Evolutionary conservation across 495 filamentous ascomycete species (phyloP).

Genomic region (Cercophora samala): DNA sequence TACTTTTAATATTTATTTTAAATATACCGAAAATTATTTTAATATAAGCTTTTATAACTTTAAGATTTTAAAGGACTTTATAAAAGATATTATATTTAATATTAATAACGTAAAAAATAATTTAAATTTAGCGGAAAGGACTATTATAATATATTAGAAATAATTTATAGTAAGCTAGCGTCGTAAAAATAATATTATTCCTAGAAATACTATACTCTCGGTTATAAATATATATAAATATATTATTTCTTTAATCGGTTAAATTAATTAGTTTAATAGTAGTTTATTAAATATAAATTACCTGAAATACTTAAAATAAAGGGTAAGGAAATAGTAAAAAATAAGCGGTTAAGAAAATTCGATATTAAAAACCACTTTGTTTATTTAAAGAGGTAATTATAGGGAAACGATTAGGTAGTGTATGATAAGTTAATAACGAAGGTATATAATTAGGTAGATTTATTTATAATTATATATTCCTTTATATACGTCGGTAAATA

Average conservation of each 20-base stretch:
- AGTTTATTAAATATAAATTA: slow-evolving; percentile 10
- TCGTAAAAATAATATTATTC: slow-evolving; percentile 2
- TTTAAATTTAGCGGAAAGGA: not conserved
- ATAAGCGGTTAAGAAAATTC: not conserved
- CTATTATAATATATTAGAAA: not conserved
- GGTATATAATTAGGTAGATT: too few relatives aligned
- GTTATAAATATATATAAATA: slow-evolving; percentile 4
- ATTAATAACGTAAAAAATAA: slow-evolving; percentile 8
- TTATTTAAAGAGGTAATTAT: not conserved
- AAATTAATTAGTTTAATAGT: not conserved
- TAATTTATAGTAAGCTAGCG: not conserved
- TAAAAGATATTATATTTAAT: slow-evolving; percentile 16
- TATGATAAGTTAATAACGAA: not conserved
- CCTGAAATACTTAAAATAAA: not conserved
- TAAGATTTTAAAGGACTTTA: slow-evolving; percentile 14
- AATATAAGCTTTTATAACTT: slow-evolving; percentile 11
- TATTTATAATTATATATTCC: too few relatives aligned
- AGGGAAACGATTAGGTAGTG: not conserved
- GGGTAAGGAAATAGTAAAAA: slow-evolving; percentile 1
- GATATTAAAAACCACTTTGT: not conserved
- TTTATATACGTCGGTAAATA: too few relatives aligned
- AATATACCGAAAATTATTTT: slow-evolving; percentile 12
- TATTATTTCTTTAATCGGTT: not conserved
- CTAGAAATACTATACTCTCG: not conserved
- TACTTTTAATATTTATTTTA: slow-evolving; percentile 16